Evolutionary conservation across 306 rosid genomes (phyloP).

Genomic region (Pterocarpus santalinus): DNA sequence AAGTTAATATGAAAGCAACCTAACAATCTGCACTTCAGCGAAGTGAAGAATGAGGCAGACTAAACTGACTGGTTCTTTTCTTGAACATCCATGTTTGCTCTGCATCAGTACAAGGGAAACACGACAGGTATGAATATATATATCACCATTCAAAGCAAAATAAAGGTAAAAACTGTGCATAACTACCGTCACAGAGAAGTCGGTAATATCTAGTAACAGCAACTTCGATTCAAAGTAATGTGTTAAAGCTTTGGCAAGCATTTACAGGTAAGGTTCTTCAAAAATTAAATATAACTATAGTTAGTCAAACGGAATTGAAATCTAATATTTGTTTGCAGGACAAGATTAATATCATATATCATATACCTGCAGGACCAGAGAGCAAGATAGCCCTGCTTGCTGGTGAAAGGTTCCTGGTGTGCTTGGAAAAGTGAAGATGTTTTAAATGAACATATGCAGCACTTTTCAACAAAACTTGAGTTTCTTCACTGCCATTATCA

Average conservation of each 20-base stretch:
- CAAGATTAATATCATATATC: too few relatives aligned
- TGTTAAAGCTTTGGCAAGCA: too few relatives aligned
- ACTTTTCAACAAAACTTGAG: conserved; percentile 65
- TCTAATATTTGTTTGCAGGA: neutral
- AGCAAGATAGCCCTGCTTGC: conserved; percentile 78
- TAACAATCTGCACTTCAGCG: too few relatives aligned
- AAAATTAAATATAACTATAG: conserved; percentile 12
- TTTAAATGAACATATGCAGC: conserved; percentile 76
- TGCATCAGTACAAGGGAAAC: conserved; percentile 72
- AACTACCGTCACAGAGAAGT: conserved; percentile 73
- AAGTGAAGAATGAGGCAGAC: neutral
- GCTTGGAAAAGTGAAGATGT: conserved; percentile 61
- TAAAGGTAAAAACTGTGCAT: conserved; percentile 7
- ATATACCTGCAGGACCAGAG: conserved; percentile 74
- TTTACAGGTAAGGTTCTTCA: too few relatives aligned
- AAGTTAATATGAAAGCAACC: too few relatives aligned
- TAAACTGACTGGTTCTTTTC: conserved; percentile 63
- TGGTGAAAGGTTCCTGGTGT: conserved; percentile 75
- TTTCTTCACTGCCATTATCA: conserved; percentile 63
- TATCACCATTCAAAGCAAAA: conserved; percentile 13
- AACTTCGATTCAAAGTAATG: conserved; percentile 68
- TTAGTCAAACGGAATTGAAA: conserved; percentile 13
- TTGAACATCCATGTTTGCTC: conserved; percentile 77
- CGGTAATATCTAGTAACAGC: conserved; percentile 73
- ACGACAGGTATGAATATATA: conserved; percentile 39